These are phyloP conservation scores for Boletus sp. DNA, from an alignment of 768 basidiomycete genomes.

Conservation along the genomic window DNA sequence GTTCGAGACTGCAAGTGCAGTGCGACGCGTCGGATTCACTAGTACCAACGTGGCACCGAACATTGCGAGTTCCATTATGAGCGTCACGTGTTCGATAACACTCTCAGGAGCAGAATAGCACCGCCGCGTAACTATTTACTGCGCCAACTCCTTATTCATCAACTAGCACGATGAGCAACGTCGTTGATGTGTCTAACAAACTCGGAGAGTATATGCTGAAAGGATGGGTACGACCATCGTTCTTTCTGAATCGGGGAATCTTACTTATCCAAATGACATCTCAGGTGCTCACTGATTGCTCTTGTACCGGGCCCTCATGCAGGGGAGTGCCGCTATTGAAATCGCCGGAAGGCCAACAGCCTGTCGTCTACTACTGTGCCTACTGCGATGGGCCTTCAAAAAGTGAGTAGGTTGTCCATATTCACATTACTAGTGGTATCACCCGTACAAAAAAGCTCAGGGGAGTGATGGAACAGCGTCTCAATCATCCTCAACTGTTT, in stretches of 20 bases:
- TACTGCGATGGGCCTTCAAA: slow-evolving; percentile 50
- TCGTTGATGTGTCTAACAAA: slow-evolving; percentile 56
- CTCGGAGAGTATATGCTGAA: slow-evolving; percentile 73
- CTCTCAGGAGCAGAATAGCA: neutral
- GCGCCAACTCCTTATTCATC: neutral
- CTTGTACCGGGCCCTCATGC: slow-evolving; percentile 58
- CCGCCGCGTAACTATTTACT: neutral
- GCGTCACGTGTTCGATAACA: slow-evolving; percentile 21
- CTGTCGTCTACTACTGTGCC: slow-evolving; percentile 56
- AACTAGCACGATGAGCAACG: slow-evolving; percentile 42
- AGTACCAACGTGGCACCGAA: slow-evolving; percentile 24
- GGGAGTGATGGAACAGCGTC: slow-evolving; percentile 24
- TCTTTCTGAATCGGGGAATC: neutral
- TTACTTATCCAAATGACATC: slow-evolving; percentile 7
- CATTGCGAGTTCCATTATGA: neutral
- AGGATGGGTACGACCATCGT: slow-evolving; percentile 56
- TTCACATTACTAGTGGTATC: slow-evolving; percentile 1
- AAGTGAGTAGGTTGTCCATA: slow-evolving; percentile 27
- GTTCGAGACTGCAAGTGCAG: neutral
- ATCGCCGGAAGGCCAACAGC: slow-evolving; percentile 53
- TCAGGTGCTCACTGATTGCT: slow-evolving; percentile 63
- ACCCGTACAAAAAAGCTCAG: slow-evolving; percentile 14
- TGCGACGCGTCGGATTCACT: slow-evolving; percentile 6
- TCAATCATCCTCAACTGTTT: slow-evolving; percentile 39
- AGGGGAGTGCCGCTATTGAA: slow-evolving; percentile 66